Evolutionary conservation across 1,284 basidiomycete species (phyloP).

Genomic region (Coriolopsis trogii): DNA sequence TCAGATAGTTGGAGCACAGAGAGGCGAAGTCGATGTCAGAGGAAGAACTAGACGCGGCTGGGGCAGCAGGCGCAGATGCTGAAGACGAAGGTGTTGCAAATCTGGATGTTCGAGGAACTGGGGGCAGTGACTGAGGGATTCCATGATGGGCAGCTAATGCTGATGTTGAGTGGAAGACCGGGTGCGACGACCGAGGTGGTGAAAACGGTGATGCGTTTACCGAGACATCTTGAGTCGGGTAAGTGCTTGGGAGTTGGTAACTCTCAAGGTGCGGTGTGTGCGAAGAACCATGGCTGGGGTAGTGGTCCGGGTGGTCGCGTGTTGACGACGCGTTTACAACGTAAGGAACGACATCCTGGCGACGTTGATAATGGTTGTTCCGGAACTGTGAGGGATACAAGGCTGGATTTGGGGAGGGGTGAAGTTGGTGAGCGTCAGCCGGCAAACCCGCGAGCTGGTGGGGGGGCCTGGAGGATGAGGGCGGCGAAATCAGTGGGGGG

Average conservation of each 20-base stretch:
- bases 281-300: conserved; percentile 37
- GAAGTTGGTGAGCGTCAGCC: conserved; percentile 34
- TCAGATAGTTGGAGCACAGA: conserved; percentile 50
- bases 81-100: conserved; percentile 38
- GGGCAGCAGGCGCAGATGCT: conserved; percentile 21
- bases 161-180: conserved; percentile 50
- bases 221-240: conserved; percentile 46
- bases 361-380: conserved; percentile 30
- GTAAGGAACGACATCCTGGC: conserved; percentile 40
- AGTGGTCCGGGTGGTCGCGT: conserved; percentile 34
- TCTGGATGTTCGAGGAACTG: conserved; percentile 59
- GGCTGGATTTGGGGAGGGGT: conserved; percentile 37
- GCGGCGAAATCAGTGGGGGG: conserved; percentile 42
- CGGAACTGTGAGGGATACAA: conserved; percentile 40
- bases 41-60: conserved; percentile 22
- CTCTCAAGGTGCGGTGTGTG: conserved; percentile 39
- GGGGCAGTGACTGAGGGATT: conserved; percentile 68
- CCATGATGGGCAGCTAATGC: conserved; percentile 76
- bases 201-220: conserved; percentile 40
- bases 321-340: conserved; percentile 38
- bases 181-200: conserved; percentile 48
- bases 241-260: conserved; percentile 41
- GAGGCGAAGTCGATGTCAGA: conserved; percentile 37
- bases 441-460: conserved; percentile 44
- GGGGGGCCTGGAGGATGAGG: conserved; percentile 43